phyloP scores from a whole-genome alignment of 352 stramenopile species.

The Pythium oligandrum region DNA sequence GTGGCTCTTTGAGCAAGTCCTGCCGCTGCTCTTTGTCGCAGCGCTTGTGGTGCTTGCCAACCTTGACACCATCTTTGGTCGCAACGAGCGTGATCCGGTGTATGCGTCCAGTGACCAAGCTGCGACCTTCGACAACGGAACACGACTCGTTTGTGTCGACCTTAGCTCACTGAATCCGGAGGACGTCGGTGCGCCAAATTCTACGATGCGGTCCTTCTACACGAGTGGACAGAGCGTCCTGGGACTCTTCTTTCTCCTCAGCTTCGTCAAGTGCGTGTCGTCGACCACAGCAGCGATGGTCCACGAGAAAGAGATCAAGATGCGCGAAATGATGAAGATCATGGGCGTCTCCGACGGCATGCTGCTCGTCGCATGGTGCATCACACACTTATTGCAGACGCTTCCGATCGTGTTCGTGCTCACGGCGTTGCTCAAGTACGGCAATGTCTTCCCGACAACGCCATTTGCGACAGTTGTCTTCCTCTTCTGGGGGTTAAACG shows the following conservation, averaged over 20 bases:
- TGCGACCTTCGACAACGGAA: too few species aligned
- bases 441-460: slow-evolving; percentile 55
- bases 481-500: slow-evolving; percentile 55
- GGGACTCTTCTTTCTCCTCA: slow-evolving; percentile 37
- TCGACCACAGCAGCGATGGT: slow-evolving; percentile 69
- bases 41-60: slow-evolving; percentile 34
- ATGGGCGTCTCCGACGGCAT: slow-evolving; percentile 74
- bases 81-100: neutral
- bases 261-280: slow-evolving; percentile 52
- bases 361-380: slow-evolving; percentile 53
- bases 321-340: slow-evolving; percentile 73
- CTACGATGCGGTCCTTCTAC: slow-evolving; percentile 39
- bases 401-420: slow-evolving; percentile 26
- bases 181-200: slow-evolving; percentile 20
- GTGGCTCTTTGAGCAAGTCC: slow-evolving; percentile 29
- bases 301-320: slow-evolving; percentile 75
- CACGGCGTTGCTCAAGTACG: slow-evolving; percentile 45
- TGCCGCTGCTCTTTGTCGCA: slow-evolving; percentile 33
- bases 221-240: slow-evolving; percentile 36
- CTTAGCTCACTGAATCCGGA: neutral
- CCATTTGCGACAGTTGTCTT: slow-evolving; percentile 56
- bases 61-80: slow-evolving; percentile 24
- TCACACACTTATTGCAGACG: slow-evolving; percentile 43
- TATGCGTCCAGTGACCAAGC: too few species aligned
- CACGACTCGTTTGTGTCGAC: too few species aligned